Conservation (phyloP, 495 filamentous ascomycete species). For the Neurospora sp. region DNA sequence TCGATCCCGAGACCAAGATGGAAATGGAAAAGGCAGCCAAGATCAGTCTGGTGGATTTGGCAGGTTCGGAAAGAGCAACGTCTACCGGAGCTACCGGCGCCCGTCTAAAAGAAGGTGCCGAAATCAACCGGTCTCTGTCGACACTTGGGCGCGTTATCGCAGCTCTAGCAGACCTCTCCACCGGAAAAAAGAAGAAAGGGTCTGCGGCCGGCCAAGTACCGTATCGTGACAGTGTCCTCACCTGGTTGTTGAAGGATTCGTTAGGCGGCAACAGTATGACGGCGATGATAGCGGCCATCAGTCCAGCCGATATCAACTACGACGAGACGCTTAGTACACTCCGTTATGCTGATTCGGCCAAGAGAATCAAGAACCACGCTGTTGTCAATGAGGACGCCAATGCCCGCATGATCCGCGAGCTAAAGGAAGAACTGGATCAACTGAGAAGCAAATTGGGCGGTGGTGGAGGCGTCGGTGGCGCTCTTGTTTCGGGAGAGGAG, state of each 20-base stretch:
- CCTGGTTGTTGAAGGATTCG: slow-evolving; percentile 96
- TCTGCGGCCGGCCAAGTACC: slow-evolving; percentile 64
- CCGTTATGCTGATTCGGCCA: slow-evolving; percentile 93
- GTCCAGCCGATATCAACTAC: slow-evolving; percentile 97
- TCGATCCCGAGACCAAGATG: slow-evolving; percentile 90
- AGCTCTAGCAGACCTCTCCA: slow-evolving; percentile 82
- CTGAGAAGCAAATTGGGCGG: slow-evolving; percentile 79
- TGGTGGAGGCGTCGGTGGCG: slow-evolving; percentile 28
- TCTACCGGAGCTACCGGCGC: slow-evolving; percentile 95
- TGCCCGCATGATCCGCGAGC: slow-evolving; percentile 93
- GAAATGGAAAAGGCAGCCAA: slow-evolving; percentile 95
- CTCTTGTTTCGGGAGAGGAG: slow-evolving; percentile 52
- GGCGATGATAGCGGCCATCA: slow-evolving; percentile 98
- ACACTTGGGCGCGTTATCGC: slow-evolving; percentile 98
- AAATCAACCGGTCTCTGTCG: slow-evolving; percentile 95
- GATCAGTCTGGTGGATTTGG: slow-evolving; percentile 95
- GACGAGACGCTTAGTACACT: slow-evolving; percentile 95
- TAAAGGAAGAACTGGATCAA: slow-evolving; percentile 89
- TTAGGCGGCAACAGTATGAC: slow-evolving; percentile 98
- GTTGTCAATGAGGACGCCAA: slow-evolving; percentile 99
- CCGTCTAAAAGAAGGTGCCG: slow-evolving; percentile 93
- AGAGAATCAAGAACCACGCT: slow-evolving; percentile 99
- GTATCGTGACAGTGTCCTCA: slow-evolving; percentile 93
- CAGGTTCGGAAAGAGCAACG: slow-evolving; percentile 91
- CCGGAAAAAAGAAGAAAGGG: slow-evolving; percentile 73